phyloP scores from a whole-genome alignment of 441 rosid genomes.

The Rhodomyrtus psidioides region DNA sequence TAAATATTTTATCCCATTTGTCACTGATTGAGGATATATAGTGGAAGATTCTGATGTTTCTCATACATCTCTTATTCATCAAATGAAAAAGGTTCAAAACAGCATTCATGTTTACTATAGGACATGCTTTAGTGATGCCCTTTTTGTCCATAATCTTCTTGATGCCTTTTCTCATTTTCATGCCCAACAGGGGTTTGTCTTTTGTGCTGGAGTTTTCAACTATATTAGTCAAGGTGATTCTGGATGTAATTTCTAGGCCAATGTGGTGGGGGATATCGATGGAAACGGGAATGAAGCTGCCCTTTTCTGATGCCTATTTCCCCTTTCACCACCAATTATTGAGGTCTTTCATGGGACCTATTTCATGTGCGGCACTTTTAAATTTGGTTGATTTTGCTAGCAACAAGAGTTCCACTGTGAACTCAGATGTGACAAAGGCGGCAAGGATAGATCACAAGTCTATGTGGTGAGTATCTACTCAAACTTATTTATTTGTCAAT shows the following conservation, averaged over 20 bases:
- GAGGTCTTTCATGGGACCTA: constrained; percentile 44
- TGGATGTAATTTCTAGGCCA: constrained; percentile 61
- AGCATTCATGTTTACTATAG: background rate
- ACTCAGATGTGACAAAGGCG: constrained; percentile 15
- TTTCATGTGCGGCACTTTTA: constrained; percentile 29
- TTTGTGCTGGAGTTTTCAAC: constrained; percentile 44
- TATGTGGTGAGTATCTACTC: constrained; percentile 39
- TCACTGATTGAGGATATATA: background rate
- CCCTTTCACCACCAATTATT: constrained; percentile 31
- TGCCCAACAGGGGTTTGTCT: constrained; percentile 59
- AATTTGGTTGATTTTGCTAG: constrained; percentile 29
- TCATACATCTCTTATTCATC: background rate
- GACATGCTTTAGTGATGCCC: background rate
- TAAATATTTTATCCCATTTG: background rate
- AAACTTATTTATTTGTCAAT: background rate
- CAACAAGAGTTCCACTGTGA: constrained; percentile 9
- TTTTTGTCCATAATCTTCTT: background rate
- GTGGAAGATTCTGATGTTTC: background rate
- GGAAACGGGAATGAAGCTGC: constrained; percentile 52
- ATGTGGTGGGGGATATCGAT: constrained; percentile 57
- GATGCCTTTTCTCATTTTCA: background rate
- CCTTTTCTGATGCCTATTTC: constrained; percentile 62
- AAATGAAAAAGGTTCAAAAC: background rate
- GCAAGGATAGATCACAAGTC: constrained; percentile 43
- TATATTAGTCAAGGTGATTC: constrained; percentile 36